Evolutionary conservation across 2,329 filamentous ascomycete genomes (phyloP).

Genomic region (Hypoxylon sp.): DNA sequence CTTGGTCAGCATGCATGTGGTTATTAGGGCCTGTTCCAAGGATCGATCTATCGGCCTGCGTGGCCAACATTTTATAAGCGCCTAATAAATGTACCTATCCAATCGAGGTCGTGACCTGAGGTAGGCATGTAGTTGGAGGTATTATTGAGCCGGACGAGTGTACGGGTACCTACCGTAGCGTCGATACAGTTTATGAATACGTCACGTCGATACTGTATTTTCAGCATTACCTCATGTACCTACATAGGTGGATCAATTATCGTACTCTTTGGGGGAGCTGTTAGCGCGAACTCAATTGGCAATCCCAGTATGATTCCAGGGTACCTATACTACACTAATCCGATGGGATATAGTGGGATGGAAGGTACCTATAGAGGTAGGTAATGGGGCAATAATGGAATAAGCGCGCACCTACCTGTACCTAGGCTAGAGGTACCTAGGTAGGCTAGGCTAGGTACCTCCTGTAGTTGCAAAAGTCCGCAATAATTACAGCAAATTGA

Average conservation of each 20-base stretch:
- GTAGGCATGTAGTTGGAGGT: conserved; percentile 5
- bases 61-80: conserved; percentile 32
- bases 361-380: too few relatives aligned
- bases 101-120: conserved; percentile 11
- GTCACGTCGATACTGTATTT: conserved; percentile 31
- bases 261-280: background rate
- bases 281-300: background rate
- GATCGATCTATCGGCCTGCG: conserved; percentile 40
- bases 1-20: conserved; percentile 46
- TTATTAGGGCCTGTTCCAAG: conserved; percentile 40
- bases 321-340: background rate
- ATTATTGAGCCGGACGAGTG: conserved; percentile 23
- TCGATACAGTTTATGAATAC: conserved; percentile 30
- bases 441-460: too few relatives aligned
- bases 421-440: too few relatives aligned
- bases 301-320: background rate
- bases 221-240: background rate
- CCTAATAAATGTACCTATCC: conserved; percentile 17
- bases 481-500: background rate
- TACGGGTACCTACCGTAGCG: conserved; percentile 44
- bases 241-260: too few relatives aligned
- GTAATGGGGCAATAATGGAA: conserved; percentile 5
- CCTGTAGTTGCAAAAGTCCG: background rate
- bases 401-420: background rate
- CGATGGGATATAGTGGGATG: background rate